Base-by-base conservation (phyloP, 2,329 filamentous ascomycete species). In the Myriosclerotinia scirpicola region DNA sequence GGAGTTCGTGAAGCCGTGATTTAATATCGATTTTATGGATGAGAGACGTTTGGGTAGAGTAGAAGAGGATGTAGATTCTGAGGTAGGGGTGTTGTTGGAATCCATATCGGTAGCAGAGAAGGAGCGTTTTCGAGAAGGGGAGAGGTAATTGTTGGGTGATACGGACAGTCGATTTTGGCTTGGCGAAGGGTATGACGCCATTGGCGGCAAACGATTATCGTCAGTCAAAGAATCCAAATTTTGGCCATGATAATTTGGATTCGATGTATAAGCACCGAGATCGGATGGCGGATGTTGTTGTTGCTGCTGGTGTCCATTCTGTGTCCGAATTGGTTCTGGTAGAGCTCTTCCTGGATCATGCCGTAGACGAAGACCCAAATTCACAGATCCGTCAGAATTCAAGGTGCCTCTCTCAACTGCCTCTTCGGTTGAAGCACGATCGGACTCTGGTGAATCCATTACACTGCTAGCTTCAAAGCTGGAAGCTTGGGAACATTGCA, bases 1-100 rank as follows among this genome's bases (percentile, higher is more conserved):
- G 0, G 67, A 54, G 50, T 73, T 72, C 14, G 68, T 56, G 64
- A 67, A 72, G 6, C 72, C 74, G 3, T 87, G 87, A 69, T 92
- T 93, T 15, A 93, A 79, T 54, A 93, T 89, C 6, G 90, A 90
- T 70, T 88, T 90, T 69, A 93, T 93, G 3, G 89, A 91, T 22
- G 88, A 91, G 5, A 92, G 78, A 17, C 90, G 86, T 75, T 90
- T 84, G 53, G 85, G 78, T 48, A 78, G 79, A 36, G 86, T 78
- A n/a, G 74, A 72, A 20, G 38, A 67, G 40, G 67, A 52, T 26
- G 50, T 60, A 15, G 53, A 54, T 30, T 72, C 68, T 3, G 66
- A 14, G 44, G 69, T 50, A 15, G 67, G 59, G 2, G 60, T 36
- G 9, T 69, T 48, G 20, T 38, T 55, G n/a, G 75, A 74, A 48